Percentiles rank a stretch among this genome's conserved stretches.
phyloP scores from a whole-genome alignment of 805 yeast genomes.

The Kazachstania taianensis region DNA sequence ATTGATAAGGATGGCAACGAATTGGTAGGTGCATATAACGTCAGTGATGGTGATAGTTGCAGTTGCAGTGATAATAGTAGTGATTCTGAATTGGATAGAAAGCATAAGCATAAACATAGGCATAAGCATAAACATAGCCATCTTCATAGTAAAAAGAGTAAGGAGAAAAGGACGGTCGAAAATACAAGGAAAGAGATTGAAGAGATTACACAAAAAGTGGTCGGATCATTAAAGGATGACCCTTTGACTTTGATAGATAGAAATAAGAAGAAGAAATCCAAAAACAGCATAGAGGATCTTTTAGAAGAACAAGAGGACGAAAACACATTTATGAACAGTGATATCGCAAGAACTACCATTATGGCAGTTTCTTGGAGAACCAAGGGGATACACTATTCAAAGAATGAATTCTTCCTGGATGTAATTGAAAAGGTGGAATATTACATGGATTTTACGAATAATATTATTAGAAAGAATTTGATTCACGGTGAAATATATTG shows the following conservation, averaged over 20 bases:
- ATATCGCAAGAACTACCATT: conserved; percentile 68
- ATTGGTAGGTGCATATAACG: conserved; percentile 4
- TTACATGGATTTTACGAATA: conserved; percentile 49
- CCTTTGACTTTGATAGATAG: conserved; percentile 2
- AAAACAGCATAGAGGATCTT: conserved; percentile 1
- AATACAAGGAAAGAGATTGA: conserved; percentile 5
- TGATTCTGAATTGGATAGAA: conserved; percentile 1
- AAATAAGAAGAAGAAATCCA: conserved; percentile 1
- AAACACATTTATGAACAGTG: conserved; percentile 47
- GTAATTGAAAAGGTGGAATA: conserved; percentile 68
- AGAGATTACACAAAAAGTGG: conserved; percentile 6
- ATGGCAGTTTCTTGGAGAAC: conserved; percentile 85
- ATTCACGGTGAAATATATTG: conserved; percentile 66
- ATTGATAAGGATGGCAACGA: conserved; percentile 6
- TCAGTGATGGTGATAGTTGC: neutral
- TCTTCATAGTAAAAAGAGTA: conserved; percentile 1
- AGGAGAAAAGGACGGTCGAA: neutral
- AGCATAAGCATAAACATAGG: conserved; percentile 3
- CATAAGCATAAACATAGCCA: conserved; percentile 2
- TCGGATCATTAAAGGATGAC: conserved; percentile 5
- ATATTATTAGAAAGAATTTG: conserved; percentile 53
- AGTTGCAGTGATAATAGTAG: neutral
- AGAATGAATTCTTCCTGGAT: conserved; percentile 84
- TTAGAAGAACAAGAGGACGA: conserved; percentile 10
- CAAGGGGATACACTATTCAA: conserved; percentile 77